Percentiles rank a stretch among this genome's conserved stretches.
phyloP scores from a whole-genome alignment of 2,329 filamentous ascomycete species.

The Aspergillus persii region DNA sequence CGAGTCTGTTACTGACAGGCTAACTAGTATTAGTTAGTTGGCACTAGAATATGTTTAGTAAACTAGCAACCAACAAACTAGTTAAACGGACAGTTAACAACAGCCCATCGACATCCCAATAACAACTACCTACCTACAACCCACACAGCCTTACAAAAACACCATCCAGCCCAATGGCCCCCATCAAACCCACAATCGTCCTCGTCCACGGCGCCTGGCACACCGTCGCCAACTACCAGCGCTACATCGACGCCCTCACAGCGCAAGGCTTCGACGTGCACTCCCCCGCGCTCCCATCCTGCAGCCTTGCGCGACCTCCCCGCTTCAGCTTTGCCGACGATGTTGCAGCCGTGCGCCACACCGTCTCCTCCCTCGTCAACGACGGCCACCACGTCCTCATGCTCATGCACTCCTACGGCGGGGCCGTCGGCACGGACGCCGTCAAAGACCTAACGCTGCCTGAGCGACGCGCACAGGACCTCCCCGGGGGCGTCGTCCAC shows the following conservation, averaged over 20 bases:
- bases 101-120: no score
- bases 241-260: constrained; percentile 13
- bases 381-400: constrained; percentile 17
- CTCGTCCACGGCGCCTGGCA: constrained; percentile 24
- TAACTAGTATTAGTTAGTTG: no score
- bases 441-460: constrained; percentile 13
- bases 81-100: no score
- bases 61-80: no score
- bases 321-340: constrained; percentile 11
- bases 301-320: constrained; percentile 11
- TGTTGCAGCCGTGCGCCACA: constrained; percentile 6
- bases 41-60: no score
- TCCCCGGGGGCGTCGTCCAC: constrained; percentile 19
- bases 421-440: constrained; percentile 21
- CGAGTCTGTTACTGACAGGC: no score
- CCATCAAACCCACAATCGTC: constrained; percentile 12
- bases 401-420: constrained; percentile 28
- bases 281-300: constrained; percentile 16
- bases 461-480: constrained; percentile 4
- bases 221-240: constrained; percentile 14
- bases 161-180: neutral
- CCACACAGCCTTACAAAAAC: no score
- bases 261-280: constrained; percentile 18
- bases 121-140: no score
- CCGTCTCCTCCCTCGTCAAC: constrained; percentile 5